Evolutionary conservation across 1,139 yeast genomes (phyloP), one percentile per base, ranked within the genome.

Genomic region (Zygosaccharomyces sapae): DNA sequence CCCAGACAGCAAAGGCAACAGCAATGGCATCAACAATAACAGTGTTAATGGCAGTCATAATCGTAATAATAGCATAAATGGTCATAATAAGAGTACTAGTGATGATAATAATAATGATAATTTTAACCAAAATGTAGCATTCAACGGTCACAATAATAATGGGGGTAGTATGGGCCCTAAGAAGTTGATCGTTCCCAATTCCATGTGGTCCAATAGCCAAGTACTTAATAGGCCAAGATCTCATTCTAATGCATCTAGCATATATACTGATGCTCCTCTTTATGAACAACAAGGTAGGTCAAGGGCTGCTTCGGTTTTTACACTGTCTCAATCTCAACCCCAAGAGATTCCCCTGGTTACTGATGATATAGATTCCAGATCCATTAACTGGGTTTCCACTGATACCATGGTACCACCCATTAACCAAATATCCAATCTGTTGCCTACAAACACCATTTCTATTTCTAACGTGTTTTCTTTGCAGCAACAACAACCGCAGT

Each of bases 401-500:
- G 84, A 81, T 59, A 76, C 86, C 1, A 73, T 78, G 31, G 69
- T 84, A 51, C 87, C 86, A 2, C 92, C 95, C 9, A 57, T 59
- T 33, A 60, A 60, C 39, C 61, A 58, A 38, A 55, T 58, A 30
- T 53, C 60, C 2, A 56, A 54, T 18, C 41, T 58, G 22, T 47
- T 57, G 25, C 62, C 63, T 18, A 83, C 96, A 0, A 79, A 83
- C 52, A 80, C 83, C 19, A 71, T 90, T 43, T 75, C 89, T 63
- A 73, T 90, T 49, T 86, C 88, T 47, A 87, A 88, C 37, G 61
- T 60, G 5, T 58, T 62, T 71, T 90, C 54, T 92, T 96, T 12
- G 69, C 75, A 38, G 69, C 80, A 37, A 58, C 76, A 20, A 61
- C 76, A 47, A 59, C 73, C 46, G 59, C 76, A 51, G 65, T 71